Evolutionary conservation across 495 filamentous ascomycete genomes (phyloP).

Genomic region (Podospora didyma): DNA sequence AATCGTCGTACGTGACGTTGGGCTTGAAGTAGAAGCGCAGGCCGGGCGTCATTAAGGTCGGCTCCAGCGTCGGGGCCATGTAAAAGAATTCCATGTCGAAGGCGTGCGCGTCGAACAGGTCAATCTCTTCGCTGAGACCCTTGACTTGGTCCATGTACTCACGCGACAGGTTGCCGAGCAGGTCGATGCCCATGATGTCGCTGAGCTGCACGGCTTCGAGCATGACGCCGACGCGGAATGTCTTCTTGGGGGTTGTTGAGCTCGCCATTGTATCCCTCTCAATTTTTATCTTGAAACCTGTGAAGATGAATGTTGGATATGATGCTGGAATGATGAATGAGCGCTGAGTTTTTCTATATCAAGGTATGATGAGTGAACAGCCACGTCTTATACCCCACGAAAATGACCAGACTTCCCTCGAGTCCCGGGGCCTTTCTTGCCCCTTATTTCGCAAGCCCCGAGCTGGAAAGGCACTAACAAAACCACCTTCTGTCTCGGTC

Average conservation of each 20-base stretch:
- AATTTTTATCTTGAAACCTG: neutral
- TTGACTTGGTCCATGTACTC: slow-evolving; percentile 10
- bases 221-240: slow-evolving; percentile 20
- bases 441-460: too few relatives aligned
- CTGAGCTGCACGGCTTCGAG: slow-evolving; percentile 20
- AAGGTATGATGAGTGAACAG: too few relatives aligned
- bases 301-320: too few relatives aligned
- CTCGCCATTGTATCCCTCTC: neutral
- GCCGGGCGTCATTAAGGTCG: slow-evolving; percentile 6
- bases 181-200: slow-evolving; percentile 23
- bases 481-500: too few relatives aligned
- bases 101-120: slow-evolving; percentile 1
- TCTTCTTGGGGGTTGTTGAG: slow-evolving; percentile 4
- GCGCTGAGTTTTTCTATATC: too few relatives aligned
- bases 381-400: too few relatives aligned
- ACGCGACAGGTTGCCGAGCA: slow-evolving; percentile 20
- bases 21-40: slow-evolving; percentile 12
- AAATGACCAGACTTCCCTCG: too few relatives aligned
- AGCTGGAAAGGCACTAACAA: too few relatives aligned
- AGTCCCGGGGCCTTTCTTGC: too few relatives aligned
- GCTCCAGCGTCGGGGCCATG: slow-evolving; percentile 19
- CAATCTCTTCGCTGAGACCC: neutral
- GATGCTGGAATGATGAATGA: too few relatives aligned
- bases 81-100: slow-evolving; percentile 21
- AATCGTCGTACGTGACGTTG: slow-evolving; percentile 19